Base-by-base conservation (phyloP, 1,284 basidiomycete genomes). In the Termitomyces sp. region DNA sequence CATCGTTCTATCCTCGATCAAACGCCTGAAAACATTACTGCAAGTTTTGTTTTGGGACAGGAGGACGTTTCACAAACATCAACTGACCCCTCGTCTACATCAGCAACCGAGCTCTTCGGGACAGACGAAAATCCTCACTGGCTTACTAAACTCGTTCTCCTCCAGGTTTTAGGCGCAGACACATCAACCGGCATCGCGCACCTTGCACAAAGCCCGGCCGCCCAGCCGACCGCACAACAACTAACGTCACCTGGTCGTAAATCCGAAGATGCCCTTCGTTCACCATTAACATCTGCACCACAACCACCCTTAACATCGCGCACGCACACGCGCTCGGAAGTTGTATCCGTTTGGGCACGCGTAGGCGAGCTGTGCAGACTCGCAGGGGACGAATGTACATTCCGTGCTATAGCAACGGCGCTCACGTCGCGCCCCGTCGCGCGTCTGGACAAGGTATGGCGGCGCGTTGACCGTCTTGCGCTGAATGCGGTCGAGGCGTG, bases 381-480 rank as follows among this genome's bases (percentile, higher is more conserved):
- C 18, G 72, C 72, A 3, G 88, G 89, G 0, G 88, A 91, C 58
- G 84, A 86, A 58, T 86, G 84, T 59, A 81, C 86, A 5, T 91
- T 86, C 86, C 76, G 72, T 16, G 88, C 88, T 2, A 84, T 91
- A 51, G 69, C 70, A 30, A 73, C 76, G 14, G 89, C 84, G 5
- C 63, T 91, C 11, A 87, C 83, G 56, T 82, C 83, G 13, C 73
- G 82, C 26, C 85, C 89, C 7, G 74, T 91, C 24, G 86, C 88
- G 9, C 72, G 89, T 26, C 65, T 91, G 47, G 85, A 84, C 48
- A 88, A 88, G 64, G 85, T 78, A 8, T 91, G 89, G 88, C 81
- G 80, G 61, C 73, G 86, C 16, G 85, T 86, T 1, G 84, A 87
- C 56, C 62, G 76, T 0, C 72, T 75, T 21, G 79, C 80, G 6